Percentiles rank a stretch among this genome's conserved stretches.
Evolutionary conservation across 1,284 basidiomycete species (phyloP).

Genomic region (Blastosporella zonata): DNA sequence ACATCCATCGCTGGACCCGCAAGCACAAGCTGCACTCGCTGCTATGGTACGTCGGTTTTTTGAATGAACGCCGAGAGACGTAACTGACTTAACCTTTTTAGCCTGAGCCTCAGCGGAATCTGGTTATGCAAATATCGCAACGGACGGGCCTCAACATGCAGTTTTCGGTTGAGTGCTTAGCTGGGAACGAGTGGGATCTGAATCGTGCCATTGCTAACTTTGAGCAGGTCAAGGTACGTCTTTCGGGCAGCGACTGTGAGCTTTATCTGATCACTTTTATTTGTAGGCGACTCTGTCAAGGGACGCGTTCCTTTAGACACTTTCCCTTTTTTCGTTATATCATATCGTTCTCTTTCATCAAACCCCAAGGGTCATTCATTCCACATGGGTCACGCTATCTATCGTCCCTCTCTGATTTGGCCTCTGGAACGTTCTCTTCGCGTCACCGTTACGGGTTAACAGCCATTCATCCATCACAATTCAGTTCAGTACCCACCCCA

Average conservation of each 20-base stretch:
- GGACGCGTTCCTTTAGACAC: conserved; percentile 40
- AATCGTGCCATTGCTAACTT: conserved; percentile 78
- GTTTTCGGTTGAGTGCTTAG: conserved; percentile 79
- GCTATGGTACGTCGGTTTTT: conserved; percentile 48
- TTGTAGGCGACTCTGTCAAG: conserved; percentile 37
- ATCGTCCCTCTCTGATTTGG: background rate
- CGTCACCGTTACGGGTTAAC: background rate
- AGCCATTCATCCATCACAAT: conserved; percentile 1
- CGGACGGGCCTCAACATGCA: conserved; percentile 74
- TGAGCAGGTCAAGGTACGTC: conserved; percentile 70
- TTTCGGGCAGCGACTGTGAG: background rate
- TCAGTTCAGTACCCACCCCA: background rate
- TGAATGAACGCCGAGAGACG: background rate
- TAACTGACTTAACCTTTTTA: conserved; percentile 26
- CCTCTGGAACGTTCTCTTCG: conserved; percentile 10
- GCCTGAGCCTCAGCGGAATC: conserved; percentile 65
- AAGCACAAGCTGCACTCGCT: conserved; percentile 46
- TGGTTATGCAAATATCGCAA: conserved; percentile 65
- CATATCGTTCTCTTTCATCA: background rate
- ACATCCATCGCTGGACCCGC: conserved; percentile 30
- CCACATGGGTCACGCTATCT: background rate
- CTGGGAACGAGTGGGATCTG: conserved; percentile 79
- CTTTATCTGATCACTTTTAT: conserved; percentile 1
- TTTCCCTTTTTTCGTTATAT: background rate
- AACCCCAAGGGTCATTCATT: background rate